phyloP scores from a whole-genome alignment of 164 flowering plant species.

The Sextonia rubra region DNA sequence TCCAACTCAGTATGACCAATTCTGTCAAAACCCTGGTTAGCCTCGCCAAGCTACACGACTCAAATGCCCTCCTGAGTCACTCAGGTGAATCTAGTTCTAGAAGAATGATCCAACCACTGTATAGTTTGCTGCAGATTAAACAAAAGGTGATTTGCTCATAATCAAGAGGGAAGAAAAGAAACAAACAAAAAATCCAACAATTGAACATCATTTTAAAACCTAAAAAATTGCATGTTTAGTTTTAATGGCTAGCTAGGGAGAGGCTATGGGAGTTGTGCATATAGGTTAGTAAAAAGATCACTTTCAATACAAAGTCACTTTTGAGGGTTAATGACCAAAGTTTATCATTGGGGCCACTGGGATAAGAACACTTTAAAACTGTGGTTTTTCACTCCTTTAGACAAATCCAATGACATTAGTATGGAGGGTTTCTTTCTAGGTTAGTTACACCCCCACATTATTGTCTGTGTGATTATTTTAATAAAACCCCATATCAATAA shows the following conservation, averaged over 20 bases:
- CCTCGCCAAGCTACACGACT: no score
- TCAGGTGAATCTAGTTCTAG: no score
- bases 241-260: background rate
- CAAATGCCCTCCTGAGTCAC: no score
- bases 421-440: background rate
- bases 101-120: no score
- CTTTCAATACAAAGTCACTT: background rate
- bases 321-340: background rate
- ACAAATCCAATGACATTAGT: background rate
- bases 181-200: no score
- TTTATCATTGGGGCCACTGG: background rate
- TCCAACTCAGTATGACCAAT: no score
- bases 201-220: background rate
- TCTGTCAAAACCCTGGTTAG: no score
- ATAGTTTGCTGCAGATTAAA: no score
- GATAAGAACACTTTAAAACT: background rate
- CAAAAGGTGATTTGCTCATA: no score
- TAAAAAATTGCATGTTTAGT: background rate
- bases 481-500: background rate
- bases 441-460: background rate
- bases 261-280: background rate
- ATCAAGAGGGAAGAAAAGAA: no score
- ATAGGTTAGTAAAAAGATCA: background rate
- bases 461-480: background rate
- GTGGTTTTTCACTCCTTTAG: background rate